These are phyloP conservation scores for Ananas comosus DNA, from an alignment of 176 grass and related monocot genomes.

Conservation along the genomic window DNA sequence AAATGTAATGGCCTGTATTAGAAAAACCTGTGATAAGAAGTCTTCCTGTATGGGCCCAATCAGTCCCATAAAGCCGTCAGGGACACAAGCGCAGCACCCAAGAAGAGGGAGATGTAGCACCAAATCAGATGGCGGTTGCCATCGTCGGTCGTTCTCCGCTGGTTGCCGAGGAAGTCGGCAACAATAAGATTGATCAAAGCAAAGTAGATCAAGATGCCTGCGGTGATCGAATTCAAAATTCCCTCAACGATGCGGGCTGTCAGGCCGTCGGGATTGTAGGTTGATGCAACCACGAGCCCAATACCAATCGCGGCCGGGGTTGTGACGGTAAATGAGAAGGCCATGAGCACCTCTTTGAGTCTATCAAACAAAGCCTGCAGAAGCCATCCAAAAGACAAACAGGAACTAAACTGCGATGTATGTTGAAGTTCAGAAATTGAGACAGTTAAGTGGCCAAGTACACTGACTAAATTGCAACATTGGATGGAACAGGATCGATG, in stretches of 20 bases:
- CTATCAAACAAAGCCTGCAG: conserved; percentile 61
- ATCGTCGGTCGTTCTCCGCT: conserved; percentile 44
- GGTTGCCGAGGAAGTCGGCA: conserved; percentile 49
- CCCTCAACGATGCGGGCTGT: conserved; percentile 55
- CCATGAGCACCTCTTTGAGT: conserved; percentile 42
- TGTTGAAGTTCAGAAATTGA: too few relatives aligned
- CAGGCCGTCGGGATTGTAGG: conserved; percentile 62
- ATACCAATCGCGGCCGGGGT: conserved; percentile 49
- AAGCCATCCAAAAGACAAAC: too few relatives aligned
- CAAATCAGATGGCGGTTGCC: conserved; percentile 33
- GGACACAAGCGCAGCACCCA: conserved; percentile 64
- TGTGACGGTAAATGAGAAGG: conserved; percentile 63
- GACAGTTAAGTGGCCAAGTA: too few relatives aligned
- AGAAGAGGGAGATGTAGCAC: conserved; percentile 45
- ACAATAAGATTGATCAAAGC: conserved; percentile 71
- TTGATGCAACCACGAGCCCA: conserved; percentile 32
- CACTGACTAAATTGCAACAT: too few relatives aligned
- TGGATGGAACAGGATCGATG: too few relatives aligned
- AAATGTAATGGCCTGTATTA: not conserved
- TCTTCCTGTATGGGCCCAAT: not conserved
- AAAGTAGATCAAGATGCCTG: conserved; percentile 87
- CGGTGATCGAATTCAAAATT: conserved; percentile 56
- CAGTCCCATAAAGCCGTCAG: conserved; percentile 60
- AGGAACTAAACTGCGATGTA: too few relatives aligned
- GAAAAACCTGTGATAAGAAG: not conserved